Evolutionary conservation across 768 basidiomycete genomes (phyloP).

Genomic region (Lactarius sp.): DNA sequence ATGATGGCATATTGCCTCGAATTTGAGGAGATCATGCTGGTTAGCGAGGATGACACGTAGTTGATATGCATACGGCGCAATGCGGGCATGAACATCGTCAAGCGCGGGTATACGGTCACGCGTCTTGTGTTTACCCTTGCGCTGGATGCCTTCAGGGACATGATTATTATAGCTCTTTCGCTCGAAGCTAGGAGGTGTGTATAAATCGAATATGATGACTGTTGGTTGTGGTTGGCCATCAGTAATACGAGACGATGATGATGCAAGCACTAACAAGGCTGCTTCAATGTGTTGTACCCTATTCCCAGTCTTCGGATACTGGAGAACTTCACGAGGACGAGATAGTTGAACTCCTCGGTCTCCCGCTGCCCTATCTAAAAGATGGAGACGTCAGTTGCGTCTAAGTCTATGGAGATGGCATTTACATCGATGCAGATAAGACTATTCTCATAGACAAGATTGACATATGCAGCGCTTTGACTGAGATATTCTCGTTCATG

Average conservation of each 20-base stretch:
- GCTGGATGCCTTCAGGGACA: conserved; percentile 24
- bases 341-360: conserved; percentile 13
- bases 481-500: conserved; percentile 51
- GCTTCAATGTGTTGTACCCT: not conserved
- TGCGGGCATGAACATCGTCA: conserved; percentile 48
- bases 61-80: conserved; percentile 44
- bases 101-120: conserved; percentile 38
- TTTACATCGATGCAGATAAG: conserved; percentile 55
- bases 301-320: conserved; percentile 20
- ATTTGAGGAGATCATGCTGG: not conserved
- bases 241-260: not conserved
- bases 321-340: conserved; percentile 18
- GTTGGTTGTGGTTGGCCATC: not conserved
- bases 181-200: conserved; percentile 56
- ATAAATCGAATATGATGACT: conserved; percentile 7
- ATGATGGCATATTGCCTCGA: not conserved
- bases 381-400: not conserved
- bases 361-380: conserved; percentile 17
- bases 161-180: conserved; percentile 50
- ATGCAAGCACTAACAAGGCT: conserved; percentile 7
- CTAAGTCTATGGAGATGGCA: not conserved
- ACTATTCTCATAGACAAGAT: conserved; percentile 66
- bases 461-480: conserved; percentile 47
- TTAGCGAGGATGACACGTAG: not conserved
- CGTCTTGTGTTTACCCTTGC: not conserved